Evolutionary conservation across 2,329 filamentous ascomycete species (phyloP), one percentile per base, ranked within the genome.

Genomic region (Sarocladiaceae sp.): DNA sequence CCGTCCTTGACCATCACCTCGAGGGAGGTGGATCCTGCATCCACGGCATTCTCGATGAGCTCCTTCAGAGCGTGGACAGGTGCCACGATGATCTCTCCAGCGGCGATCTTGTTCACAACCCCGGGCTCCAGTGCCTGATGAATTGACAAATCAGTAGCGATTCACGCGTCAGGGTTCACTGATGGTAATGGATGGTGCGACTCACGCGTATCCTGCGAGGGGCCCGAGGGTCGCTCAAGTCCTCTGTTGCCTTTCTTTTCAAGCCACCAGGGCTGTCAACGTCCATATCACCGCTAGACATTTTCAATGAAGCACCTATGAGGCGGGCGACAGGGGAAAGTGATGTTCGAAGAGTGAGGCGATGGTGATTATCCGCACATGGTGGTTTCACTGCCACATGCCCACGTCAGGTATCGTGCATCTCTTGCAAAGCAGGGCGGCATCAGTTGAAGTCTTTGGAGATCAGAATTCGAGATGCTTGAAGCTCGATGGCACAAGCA

Each of bases 51-150:
- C 62, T 98, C 93, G 11, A 98, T 89, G 41, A 98, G 71, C 62
- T 98, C 93, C 65, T 98, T 98, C 46, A 98, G 66, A 3, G 94
- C 93, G 63, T 98, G 88, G 21, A 96, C 89, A 0, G 93, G 94
- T 2, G 93, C 91, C 40, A 98, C 89, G 48, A 98, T 98, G 56
- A 98, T 98, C 64, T 98, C 93, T 16, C 93, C 93, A 0, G 93
- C 93, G 1, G 93, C 93, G 53, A 98, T 98, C 64, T 97, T 98
- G 72, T 97, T 98, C 52, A 98, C 86, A 18, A 98, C 93, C 67
- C 93, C 85, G 50, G 86, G 82, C 57, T 95, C 87, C 20, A 98
- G 76, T 12, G 91, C 85, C 82, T 95, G 45, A 2, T 13, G 3
- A 31, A 24, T 18, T 41, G 33, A 33, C 45, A 43, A 11, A 40